Conservation (phyloP, 1,284 basidiomycete species). For the Ustanciosporium gigantosporum region DNA sequence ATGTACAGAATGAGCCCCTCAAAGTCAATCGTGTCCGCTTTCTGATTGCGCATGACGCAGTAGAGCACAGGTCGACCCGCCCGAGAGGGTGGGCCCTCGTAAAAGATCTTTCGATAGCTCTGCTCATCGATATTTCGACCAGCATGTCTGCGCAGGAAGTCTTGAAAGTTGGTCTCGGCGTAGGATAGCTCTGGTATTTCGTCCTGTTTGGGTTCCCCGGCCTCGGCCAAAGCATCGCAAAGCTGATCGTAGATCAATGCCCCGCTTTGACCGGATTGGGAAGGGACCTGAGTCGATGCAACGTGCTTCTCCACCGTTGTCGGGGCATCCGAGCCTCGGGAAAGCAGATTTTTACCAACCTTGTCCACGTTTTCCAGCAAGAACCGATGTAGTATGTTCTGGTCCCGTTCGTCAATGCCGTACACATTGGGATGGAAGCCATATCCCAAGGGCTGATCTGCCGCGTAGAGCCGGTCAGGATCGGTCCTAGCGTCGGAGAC, state of each 20-base stretch:
- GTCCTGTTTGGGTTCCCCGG: constrained; percentile 40
- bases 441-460: constrained; percentile 53
- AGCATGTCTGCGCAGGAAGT: constrained; percentile 44
- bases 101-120: constrained; percentile 43
- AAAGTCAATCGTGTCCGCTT: constrained; percentile 81
- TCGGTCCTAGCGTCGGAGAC: constrained; percentile 54
- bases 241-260: constrained; percentile 45
- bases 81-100: constrained; percentile 48
- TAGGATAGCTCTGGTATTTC: constrained; percentile 23
- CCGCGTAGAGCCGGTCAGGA: constrained; percentile 51
- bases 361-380: constrained; percentile 52
- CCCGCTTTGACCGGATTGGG: not conserved
- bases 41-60: constrained; percentile 66
- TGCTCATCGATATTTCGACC: constrained; percentile 48
- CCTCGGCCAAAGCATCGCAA: constrained; percentile 36
- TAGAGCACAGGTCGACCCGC: constrained; percentile 63
- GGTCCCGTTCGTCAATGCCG: constrained; percentile 47
- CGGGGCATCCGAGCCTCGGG: constrained; percentile 7
- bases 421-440: constrained; percentile 54
- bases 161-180: constrained; percentile 35
- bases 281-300: not conserved
- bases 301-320: not conserved
- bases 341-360: constrained; percentile 45
- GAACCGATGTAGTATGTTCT: constrained; percentile 45
- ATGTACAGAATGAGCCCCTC: constrained; percentile 71